Evolutionary conservation across 208 protist species (phyloP).

Genomic region (Sergeia podlipaevii): DNA sequence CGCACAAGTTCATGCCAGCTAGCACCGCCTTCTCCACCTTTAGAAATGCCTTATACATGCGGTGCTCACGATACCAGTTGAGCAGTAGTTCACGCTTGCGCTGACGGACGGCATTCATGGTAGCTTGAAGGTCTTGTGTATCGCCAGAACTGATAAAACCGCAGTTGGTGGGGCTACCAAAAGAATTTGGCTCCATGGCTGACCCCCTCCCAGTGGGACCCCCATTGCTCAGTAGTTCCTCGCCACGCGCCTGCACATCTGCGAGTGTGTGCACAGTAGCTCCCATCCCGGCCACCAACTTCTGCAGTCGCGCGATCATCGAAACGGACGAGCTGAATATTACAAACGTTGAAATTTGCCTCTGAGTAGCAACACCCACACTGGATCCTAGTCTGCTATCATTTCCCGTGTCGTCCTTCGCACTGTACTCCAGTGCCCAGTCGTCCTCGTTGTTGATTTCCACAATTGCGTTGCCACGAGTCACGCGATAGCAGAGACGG

Average conservation of each 20-base stretch:
- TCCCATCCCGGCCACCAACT: constrained; percentile 83
- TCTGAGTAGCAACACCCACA: constrained; percentile 50
- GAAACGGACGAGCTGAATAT: constrained; percentile 84
- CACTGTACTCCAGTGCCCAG: too few species aligned
- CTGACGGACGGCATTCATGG: constrained; percentile 18
- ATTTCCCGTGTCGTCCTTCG: too few species aligned
- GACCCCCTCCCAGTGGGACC: too few species aligned
- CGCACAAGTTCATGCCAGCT: constrained; percentile 92
- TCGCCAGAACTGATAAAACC: neutral
- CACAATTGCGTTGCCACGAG: constrained; percentile 85
- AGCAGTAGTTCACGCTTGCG: constrained; percentile 38
- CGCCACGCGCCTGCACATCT: constrained; percentile 19
- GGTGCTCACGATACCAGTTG: constrained; percentile 41
- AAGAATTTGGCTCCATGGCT: constrained; percentile 14
- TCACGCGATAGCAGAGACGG: constrained; percentile 85
- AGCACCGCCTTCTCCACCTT: constrained; percentile 45
- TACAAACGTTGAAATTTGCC: constrained; percentile 82
- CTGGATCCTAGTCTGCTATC: too few species aligned
- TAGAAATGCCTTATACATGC: constrained; percentile 35
- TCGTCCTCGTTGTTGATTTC: constrained; percentile 38
- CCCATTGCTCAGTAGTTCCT: too few species aligned
- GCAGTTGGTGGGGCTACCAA: constrained; percentile 10
- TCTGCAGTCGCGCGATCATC: constrained; percentile 73
- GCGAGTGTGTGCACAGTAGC: constrained; percentile 88
- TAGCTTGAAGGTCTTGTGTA: constrained; percentile 13